Percentiles rank a stretch among this genome's conserved stretches.
Evolutionary conservation across 2,329 filamentous ascomycete species (phyloP).

Genomic region (Teratosphaeria pseudoeucalypti): DNA sequence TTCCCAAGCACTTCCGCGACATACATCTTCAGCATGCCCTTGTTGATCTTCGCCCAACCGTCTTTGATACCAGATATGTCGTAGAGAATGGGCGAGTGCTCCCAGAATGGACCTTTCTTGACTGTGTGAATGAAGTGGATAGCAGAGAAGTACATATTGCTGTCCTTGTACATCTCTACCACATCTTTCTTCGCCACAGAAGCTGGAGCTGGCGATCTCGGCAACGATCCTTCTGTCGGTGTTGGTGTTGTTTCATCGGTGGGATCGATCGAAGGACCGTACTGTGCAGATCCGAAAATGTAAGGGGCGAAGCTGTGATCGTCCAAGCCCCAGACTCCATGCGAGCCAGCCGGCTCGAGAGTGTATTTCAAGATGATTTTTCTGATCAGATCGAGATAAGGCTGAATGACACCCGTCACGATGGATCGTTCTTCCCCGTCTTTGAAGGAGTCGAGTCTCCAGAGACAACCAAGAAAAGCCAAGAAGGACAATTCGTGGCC

Average conservation of each 20-base stretch:
- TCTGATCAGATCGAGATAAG: conserved; percentile 72
- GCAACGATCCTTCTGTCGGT: conserved; percentile 68
- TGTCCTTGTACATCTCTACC: conserved; percentile 31
- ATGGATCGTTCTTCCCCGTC: conserved; percentile 65
- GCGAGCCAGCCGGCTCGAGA: conserved; percentile 87
- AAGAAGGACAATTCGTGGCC: conserved; percentile 93
- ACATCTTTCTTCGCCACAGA: conserved; percentile 45
- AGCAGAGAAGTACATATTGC: conserved; percentile 79
- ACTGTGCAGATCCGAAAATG: conserved; percentile 87
- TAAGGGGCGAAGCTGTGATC: conserved; percentile 93
- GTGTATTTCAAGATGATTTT: conserved; percentile 82
- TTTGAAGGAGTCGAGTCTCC: conserved; percentile 77
- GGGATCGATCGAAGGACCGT: conserved; percentile 62
- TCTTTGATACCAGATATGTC: conserved; percentile 83
- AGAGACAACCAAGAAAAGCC: conserved; percentile 79
- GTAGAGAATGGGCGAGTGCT: conserved; percentile 83
- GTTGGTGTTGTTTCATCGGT: conserved; percentile 42
- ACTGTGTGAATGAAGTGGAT: conserved; percentile 97
- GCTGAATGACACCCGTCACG: conserved; percentile 72
- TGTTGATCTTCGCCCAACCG: conserved; percentile 96
- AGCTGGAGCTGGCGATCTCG: conserved; percentile 55
- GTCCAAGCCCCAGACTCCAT: conserved; percentile 97
- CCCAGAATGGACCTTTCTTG: conserved; percentile 91
- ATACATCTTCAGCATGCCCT: conserved; percentile 98
- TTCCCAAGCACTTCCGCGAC: conserved; percentile 93